These are phyloP conservation scores for Pistacia atlantica DNA, from an alignment of 345 rosid genomes.

Conservation along the genomic window DNA sequence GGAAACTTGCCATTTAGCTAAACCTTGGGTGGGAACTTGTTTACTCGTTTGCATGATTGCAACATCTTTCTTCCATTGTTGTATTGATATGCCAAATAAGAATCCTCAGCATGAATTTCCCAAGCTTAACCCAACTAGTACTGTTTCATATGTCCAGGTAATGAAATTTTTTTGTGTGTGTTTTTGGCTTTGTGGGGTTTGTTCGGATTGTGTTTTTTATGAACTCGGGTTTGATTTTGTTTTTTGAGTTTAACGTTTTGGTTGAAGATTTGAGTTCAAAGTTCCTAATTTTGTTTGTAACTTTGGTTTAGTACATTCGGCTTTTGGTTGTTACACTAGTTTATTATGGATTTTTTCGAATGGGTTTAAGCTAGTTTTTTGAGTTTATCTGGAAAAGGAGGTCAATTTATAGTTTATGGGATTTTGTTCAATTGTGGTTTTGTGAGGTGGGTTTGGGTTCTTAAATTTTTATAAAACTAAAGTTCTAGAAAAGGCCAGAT, in stretches of 20 bases:
- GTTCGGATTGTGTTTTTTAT: neutral
- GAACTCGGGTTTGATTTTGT: conserved; percentile 14
- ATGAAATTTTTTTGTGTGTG: neutral
- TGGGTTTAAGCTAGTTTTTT: neutral
- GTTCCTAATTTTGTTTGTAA: neutral
- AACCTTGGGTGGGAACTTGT: too few species aligned
- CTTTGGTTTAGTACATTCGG: neutral
- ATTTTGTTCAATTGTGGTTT: neutral
- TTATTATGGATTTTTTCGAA: neutral
- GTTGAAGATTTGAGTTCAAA: neutral
- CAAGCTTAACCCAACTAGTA: conserved; percentile 74
- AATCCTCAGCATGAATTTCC: conserved; percentile 68
- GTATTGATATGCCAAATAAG: conserved; percentile 57
- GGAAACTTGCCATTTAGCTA: too few species aligned
- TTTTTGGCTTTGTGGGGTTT: neutral
- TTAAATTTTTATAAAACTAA: too few species aligned
- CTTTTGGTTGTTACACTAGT: conserved; percentile 7
- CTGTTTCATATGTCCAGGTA: conserved; percentile 91
- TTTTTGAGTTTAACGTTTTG: neutral
- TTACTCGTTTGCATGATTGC: neutral
- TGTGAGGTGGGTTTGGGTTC: neutral
- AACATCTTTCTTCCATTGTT: conserved; percentile 12
- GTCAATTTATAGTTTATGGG: neutral
- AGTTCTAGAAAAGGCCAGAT: too few species aligned
- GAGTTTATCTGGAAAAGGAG: neutral